Evolutionary conservation across 768 basidiomycete species (phyloP).

Genomic region (Kwoniella heveanensis): DNA sequence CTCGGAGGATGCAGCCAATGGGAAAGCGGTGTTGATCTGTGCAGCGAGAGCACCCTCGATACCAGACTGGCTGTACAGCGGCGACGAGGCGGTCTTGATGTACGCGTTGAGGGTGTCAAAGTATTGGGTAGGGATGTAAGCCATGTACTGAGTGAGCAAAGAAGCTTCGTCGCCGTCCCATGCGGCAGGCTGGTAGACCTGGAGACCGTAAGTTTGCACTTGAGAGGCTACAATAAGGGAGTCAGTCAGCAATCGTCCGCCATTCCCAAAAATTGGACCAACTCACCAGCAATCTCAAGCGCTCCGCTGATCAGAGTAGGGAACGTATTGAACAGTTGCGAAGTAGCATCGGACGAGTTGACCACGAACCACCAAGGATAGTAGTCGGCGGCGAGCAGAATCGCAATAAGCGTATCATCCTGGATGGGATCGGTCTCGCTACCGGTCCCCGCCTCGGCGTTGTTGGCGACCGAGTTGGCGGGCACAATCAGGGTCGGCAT

Average conservation of each 20-base stretch:
- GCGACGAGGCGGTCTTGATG: slow-evolving; percentile 66
- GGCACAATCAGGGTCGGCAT: slow-evolving; percentile 55
- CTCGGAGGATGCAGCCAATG: slow-evolving; percentile 57
- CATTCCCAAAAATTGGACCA: slow-evolving; percentile 52
- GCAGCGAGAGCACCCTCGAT: slow-evolving; percentile 65
- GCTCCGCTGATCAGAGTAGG: slow-evolving; percentile 62
- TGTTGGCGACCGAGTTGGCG: slow-evolving; percentile 46
- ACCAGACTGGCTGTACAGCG: slow-evolving; percentile 65
- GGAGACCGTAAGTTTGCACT: slow-evolving; percentile 64
- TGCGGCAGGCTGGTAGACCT: slow-evolving; percentile 67
- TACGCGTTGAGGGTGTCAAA: slow-evolving; percentile 67
- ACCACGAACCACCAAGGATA: slow-evolving; percentile 57
- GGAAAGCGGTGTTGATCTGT: slow-evolving; percentile 70
- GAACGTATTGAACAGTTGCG: slow-evolving; percentile 75
- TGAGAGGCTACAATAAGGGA: slow-evolving; percentile 32
- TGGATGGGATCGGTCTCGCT: slow-evolving; percentile 37
- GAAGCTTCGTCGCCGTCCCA: slow-evolving; percentile 63
- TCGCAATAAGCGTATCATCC: slow-evolving; percentile 45
- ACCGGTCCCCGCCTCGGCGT: slow-evolving; percentile 38
- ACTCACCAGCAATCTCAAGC: slow-evolving; percentile 58
- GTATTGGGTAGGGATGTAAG: slow-evolving; percentile 64
- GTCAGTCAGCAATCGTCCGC: slow-evolving; percentile 41
- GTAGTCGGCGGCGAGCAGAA: slow-evolving; percentile 45
- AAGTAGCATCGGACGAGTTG: slow-evolving; percentile 62
- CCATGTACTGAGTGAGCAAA: slow-evolving; percentile 72